A percentile compares a stretch with the other conserved stretches of the same genome.
Evolutionary conservation across 1,139 yeast species (phyloP).

Genomic region (Yamadazyma sp.): DNA sequence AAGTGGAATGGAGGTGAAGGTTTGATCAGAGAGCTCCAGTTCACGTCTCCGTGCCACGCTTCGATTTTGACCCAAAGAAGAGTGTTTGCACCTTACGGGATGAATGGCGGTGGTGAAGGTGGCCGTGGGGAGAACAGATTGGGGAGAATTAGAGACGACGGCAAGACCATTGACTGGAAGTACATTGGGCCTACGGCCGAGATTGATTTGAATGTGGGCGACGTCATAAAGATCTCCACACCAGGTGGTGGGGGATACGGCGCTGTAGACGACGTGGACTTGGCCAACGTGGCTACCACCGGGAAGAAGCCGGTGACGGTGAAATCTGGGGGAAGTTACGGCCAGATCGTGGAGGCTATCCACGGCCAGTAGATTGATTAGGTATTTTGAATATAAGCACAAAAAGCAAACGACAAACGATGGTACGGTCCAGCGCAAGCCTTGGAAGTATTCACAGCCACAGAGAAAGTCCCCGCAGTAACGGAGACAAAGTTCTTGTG

Average conservation of each 20-base stretch:
- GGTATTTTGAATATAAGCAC: no score
- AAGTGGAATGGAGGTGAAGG: conserved; percentile 38
- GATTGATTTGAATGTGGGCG: conserved; percentile 32
- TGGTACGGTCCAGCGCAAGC: no score
- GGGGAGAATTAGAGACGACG: conserved; percentile 32
- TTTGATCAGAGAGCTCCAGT: conserved; percentile 22
- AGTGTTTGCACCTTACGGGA: conserved; percentile 22
- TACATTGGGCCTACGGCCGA: conserved; percentile 23
- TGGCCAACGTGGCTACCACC: neutral
- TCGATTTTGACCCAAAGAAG: conserved; percentile 22
- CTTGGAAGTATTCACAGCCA: no score
- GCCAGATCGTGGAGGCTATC: conserved; percentile 4
- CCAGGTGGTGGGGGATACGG: conserved; percentile 64
- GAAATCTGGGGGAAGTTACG: conserved; percentile 16
- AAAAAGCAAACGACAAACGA: no score
- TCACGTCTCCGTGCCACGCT: conserved; percentile 21
- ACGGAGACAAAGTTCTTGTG: no score
- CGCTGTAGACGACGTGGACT: conserved; percentile 6
- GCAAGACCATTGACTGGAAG: conserved; percentile 21
- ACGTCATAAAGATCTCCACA: conserved; percentile 43
- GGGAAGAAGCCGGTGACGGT: conserved; percentile 4
- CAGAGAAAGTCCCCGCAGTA: no score
- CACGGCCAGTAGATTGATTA: neutral
- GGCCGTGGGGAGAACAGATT: conserved; percentile 60
- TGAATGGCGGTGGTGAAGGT: conserved; percentile 43